Evolutionary conservation across 225 moss, liverwort and hornwort genomes (phyloP).

Genomic region (Thuidium tamariscinum): DNA sequence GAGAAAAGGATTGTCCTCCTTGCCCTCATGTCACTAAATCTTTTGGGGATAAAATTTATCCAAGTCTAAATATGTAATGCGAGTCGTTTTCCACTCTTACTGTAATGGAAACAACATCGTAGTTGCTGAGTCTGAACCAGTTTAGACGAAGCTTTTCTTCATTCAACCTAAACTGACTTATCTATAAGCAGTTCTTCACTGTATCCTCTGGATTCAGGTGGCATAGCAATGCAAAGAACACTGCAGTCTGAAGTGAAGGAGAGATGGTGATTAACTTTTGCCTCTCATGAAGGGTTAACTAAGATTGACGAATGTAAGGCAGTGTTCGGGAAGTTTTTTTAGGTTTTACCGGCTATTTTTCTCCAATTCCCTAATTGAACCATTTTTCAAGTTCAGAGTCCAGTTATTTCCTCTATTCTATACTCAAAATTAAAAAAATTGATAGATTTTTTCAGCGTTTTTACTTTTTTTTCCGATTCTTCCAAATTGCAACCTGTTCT

Average conservation of each 20-base stretch:
- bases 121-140: not conserved
- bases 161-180: not conserved
- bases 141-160: not conserved
- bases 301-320: not conserved
- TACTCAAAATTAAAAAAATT: no score
- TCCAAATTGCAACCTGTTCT: no score
- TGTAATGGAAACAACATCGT: not conserved
- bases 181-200: not conserved
- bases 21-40: not conserved
- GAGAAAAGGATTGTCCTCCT: not conserved
- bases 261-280: not conserved
- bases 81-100: not conserved
- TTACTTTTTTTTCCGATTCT: no score
- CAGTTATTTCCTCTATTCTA: no score
- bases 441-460: no score
- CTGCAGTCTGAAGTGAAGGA: no score
- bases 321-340: no score
- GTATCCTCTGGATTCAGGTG: not conserved
- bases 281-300: not conserved
- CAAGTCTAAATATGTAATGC: not conserved
- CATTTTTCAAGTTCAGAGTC: no score
- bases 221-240: not conserved
- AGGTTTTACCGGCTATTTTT: no score
- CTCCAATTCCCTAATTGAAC: no score
- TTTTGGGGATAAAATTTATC: not conserved